These are phyloP conservation scores for Candida ovalis DNA, from an alignment of 805 yeast genomes.

Conservation along the genomic window DNA sequence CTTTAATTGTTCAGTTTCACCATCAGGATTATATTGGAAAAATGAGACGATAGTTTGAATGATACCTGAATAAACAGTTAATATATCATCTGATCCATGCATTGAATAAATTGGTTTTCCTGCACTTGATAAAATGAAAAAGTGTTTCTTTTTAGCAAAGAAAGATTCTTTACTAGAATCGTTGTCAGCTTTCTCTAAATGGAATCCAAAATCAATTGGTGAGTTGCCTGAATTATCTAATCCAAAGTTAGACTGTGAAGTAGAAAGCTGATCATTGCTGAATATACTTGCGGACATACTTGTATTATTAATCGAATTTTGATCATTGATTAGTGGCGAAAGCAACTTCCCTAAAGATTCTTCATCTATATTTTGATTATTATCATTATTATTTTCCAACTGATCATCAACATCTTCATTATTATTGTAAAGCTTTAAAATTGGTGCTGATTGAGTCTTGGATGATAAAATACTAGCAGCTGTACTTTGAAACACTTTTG, in stretches of 20 bases:
- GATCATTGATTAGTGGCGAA: background rate
- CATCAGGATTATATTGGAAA: slow-evolving; percentile 45
- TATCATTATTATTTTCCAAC: slow-evolving; percentile 4
- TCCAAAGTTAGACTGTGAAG: background rate
- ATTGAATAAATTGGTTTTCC: slow-evolving; percentile 86
- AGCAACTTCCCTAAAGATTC: background rate
- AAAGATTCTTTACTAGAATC: slow-evolving; percentile 28
- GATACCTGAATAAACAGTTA: slow-evolving; percentile 72
- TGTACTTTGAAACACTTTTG: background rate
- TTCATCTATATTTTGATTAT: background rate
- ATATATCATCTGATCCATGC: slow-evolving; percentile 65
- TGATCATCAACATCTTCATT: background rate
- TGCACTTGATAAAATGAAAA: slow-evolving; percentile 74
- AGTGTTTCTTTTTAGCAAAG: slow-evolving; percentile 52
- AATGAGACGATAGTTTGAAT: slow-evolving; percentile 75
- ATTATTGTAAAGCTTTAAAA: background rate
- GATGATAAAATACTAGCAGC: slow-evolving; percentile 1
- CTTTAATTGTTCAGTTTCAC: slow-evolving; percentile 36
- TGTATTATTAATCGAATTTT: background rate
- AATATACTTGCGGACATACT: slow-evolving; percentile 6
- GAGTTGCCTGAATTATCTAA: background rate
- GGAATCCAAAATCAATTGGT: slow-evolving; percentile 21
- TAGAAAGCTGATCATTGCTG: slow-evolving; percentile 3
- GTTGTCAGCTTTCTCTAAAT: slow-evolving; percentile 26
- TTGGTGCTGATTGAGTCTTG: background rate